These are phyloP conservation scores for Phaeotremella skinneri DNA, from an alignment of 768 basidiomycete genomes.

Conservation along the genomic window DNA sequence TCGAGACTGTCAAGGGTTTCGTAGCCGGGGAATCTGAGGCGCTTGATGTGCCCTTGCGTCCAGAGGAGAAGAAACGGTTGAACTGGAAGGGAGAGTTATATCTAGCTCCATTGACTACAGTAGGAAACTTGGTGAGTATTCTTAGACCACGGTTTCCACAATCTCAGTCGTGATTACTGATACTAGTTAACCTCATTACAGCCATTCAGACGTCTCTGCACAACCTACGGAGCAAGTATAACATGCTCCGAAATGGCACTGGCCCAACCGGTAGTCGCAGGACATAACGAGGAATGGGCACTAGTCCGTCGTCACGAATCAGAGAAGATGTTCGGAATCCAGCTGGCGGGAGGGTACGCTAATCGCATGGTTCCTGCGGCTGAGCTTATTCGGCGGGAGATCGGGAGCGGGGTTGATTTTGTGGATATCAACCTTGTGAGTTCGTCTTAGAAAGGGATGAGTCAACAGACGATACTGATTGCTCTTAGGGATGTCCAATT, in stretches of 20 bases:
- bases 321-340: conserved; percentile 83
- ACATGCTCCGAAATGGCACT: conserved; percentile 97
- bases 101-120: conserved; percentile 83
- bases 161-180: background rate
- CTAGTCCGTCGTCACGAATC: conserved; percentile 83
- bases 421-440: conserved; percentile 72
- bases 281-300: conserved; percentile 93
- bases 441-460: background rate
- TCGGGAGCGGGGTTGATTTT: conserved; percentile 70
- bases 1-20: conserved; percentile 18
- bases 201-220: conserved; percentile 91
- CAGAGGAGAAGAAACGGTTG: conserved; percentile 79
- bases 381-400: conserved; percentile 72
- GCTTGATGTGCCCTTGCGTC: conserved; percentile 65
- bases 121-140: conserved; percentile 77
- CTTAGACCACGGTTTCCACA: background rate
- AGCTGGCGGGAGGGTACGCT: conserved; percentile 86
- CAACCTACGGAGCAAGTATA: conserved; percentile 83
- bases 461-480: background rate
- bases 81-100: conserved; percentile 85
- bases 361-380: conserved; percentile 70
- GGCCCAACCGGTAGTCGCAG: conserved; percentile 80
- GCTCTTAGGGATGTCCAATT: conserved; percentile 83
- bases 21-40: conserved; percentile 30
- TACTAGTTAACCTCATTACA: conserved; percentile 44